Evolutionary conservation across 2,329 filamentous ascomycete genomes (phyloP), one percentile per base, ranked within the genome.

Genomic region (Aspergillus sp.): DNA sequence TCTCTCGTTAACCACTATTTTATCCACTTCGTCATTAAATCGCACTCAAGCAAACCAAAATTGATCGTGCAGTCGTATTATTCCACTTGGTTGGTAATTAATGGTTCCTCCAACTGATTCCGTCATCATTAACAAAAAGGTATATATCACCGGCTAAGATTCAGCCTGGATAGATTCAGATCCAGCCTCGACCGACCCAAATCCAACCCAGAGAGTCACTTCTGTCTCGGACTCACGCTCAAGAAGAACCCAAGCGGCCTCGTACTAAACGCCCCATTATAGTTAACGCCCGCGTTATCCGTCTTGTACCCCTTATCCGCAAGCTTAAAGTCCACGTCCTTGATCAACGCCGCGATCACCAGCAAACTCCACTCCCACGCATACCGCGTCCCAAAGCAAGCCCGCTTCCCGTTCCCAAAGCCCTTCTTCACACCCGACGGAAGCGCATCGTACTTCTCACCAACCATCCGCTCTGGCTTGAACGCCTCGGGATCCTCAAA

Each of bases 331-430:
- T 90, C 82, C 71, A 91, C 89, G 62, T 88, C 89, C 65, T 89
- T 87, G 55, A 92, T 75, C 6, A 91, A 72, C 61, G 85, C 80
- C 0, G 85, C 83, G 60, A 87, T 76, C 6, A 81, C 80, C 5
- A 90, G 73, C 9, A 89, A 69, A 1, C 83, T 81, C 75, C 92
- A 90, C 67, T 92, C 88, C 85, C 86, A 89, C 1, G 89, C 89
- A 70, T 91, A 92, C 0, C 82, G 79, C 6, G 86, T 78, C 1
- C 90, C 89, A 56, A 91, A 91, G 62, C 89, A 93, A 1, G 78
- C 84, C 48, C 90, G 78, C 59, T 83, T 80, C 3, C 89, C 89
- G 57, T 89, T 89, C 0, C 90, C 90, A 64, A 92, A 93, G 4
- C 89, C 68, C 59, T 89, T 89, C 84, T 85, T 89, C 24, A 81